Conservation (phyloP, 2,329 filamentous ascomycete genomes). For the Ophiocordyceps camponoti-leonardi region DNA sequence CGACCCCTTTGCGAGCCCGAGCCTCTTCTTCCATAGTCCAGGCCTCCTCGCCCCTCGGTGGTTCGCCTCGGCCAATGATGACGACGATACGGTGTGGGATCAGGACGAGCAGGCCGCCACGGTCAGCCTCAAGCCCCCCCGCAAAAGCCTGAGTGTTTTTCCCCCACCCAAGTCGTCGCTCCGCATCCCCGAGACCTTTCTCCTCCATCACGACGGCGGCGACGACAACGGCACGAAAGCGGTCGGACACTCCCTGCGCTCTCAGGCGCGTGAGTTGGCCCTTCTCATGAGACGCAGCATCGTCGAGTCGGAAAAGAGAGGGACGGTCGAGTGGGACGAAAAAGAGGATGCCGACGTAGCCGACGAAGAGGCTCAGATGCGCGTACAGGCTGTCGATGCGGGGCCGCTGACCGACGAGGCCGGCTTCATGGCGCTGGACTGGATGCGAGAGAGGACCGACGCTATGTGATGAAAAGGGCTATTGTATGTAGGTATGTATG, state of each 20-base stretch:
- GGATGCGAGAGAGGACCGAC: slow-evolving; percentile 9
- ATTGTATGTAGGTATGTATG: background rate
- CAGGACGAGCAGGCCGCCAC: slow-evolving; percentile 3
- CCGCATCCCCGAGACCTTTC: slow-evolving; percentile 28
- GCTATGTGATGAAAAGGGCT: background rate
- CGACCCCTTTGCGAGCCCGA: slow-evolving; percentile 41
- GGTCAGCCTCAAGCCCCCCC: slow-evolving; percentile 9
- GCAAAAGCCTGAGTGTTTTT: slow-evolving; percentile 1
- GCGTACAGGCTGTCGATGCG: slow-evolving; percentile 21
- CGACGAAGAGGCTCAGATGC: slow-evolving; percentile 14
- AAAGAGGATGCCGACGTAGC: slow-evolving; percentile 13
- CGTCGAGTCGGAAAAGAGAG: slow-evolving; percentile 24
- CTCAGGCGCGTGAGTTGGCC: slow-evolving; percentile 29
- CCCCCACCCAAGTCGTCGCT: slow-evolving; percentile 21
- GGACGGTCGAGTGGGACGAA: slow-evolving; percentile 23
- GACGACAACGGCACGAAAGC: background rate
- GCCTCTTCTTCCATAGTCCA: slow-evolving; percentile 39
- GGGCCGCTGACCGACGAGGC: slow-evolving; percentile 14
- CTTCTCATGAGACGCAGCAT: slow-evolving; percentile 31
- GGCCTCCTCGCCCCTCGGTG: slow-evolving; percentile 26
- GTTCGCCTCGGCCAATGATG: slow-evolving; percentile 20
- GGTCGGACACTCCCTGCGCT: slow-evolving; percentile 23
- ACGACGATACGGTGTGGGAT: slow-evolving; percentile 2
- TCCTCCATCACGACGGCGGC: slow-evolving; percentile 23
- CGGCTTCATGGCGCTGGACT: slow-evolving; percentile 10